phyloP scores from a whole-genome alignment of 148 eudicot species.

The Rhododendron henanense region DNA sequence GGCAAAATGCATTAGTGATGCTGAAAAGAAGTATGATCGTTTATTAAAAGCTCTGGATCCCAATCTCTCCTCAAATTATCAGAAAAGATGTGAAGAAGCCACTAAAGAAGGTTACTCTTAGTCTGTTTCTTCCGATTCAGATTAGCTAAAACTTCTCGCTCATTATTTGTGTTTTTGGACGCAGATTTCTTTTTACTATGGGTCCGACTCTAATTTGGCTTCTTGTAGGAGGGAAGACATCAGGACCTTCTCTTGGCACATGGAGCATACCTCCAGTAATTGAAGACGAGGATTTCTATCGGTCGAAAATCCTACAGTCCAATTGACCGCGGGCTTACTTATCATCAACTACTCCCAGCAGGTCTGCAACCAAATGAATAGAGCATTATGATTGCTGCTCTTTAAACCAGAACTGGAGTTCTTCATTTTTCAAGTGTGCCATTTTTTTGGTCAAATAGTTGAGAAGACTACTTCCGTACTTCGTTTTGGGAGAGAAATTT shows the following conservation, averaged over 20 bases:
- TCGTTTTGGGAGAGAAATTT: not conserved
- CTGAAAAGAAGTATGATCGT: conserved; percentile 67
- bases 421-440: not conserved
- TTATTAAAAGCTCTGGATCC: conserved; percentile 64
- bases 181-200: not conserved
- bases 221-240: conserved; percentile 61
- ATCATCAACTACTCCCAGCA: not conserved
- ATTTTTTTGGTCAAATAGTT: not conserved
- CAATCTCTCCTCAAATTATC: conserved; percentile 47
- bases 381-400: not conserved
- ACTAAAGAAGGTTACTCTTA: conserved; percentile 71
- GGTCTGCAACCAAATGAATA: not conserved
- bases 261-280: conserved; percentile 86
- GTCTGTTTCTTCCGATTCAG: not conserved
- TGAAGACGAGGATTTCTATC: conserved; percentile 65
- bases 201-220: not conserved
- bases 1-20: conserved; percentile 75
- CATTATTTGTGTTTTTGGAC: not conserved
- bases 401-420: not conserved
- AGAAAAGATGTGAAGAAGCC: conserved; percentile 92
- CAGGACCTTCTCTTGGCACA: conserved; percentile 78
- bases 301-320: conserved; percentile 29
- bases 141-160: not conserved
- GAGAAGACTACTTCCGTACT: not conserved
- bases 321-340: not conserved